Conservation (phyloP, 2,329 filamentous ascomycete genomes). For the Microcera coccophila region DNA sequence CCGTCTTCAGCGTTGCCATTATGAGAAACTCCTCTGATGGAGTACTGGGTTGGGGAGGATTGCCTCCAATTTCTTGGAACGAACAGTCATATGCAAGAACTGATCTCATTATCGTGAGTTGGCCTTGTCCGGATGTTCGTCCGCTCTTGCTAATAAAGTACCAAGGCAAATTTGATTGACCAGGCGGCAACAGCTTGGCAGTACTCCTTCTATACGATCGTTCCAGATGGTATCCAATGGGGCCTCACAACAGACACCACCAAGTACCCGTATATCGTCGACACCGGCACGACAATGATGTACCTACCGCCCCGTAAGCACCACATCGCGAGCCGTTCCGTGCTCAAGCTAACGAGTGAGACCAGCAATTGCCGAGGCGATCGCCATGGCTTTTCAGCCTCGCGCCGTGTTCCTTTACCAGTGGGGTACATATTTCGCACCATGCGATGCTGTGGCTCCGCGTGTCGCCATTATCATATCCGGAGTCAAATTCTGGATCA, state of each 20-base stretch:
- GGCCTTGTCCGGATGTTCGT: not conserved
- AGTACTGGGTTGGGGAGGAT: constrained; percentile 44
- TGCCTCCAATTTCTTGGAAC: constrained; percentile 37
- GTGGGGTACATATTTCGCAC: constrained; percentile 47
- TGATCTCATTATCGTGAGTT: constrained; percentile 45
- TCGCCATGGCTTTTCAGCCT: constrained; percentile 46
- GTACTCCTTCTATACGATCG: constrained; percentile 52
- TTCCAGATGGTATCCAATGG: constrained; percentile 46
- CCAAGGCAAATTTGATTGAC: constrained; percentile 42
- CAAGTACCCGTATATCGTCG: constrained; percentile 48
- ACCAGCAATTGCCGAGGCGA: constrained; percentile 44
- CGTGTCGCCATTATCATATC: constrained; percentile 44
- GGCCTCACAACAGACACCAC: constrained; percentile 39
- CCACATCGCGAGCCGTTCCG: no score
- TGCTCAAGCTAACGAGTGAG: constrained; percentile 2
- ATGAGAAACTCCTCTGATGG: constrained; percentile 45
- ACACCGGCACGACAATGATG: constrained; percentile 50
- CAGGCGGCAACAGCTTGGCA: constrained; percentile 38
- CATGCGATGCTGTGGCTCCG: constrained; percentile 46
- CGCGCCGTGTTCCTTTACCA: constrained; percentile 44
- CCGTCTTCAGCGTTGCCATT: constrained; percentile 47
- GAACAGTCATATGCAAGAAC: constrained; percentile 31
- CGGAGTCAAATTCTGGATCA: constrained; percentile 43
- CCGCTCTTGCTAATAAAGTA: constrained; percentile 1
- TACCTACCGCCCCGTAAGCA: constrained; percentile 47